A percentile compares a stretch with the other conserved stretches of the same genome.
phyloP scores from a whole-genome alignment of 192 early-diverging fungal species.

The Coemansia sp. region DNA sequence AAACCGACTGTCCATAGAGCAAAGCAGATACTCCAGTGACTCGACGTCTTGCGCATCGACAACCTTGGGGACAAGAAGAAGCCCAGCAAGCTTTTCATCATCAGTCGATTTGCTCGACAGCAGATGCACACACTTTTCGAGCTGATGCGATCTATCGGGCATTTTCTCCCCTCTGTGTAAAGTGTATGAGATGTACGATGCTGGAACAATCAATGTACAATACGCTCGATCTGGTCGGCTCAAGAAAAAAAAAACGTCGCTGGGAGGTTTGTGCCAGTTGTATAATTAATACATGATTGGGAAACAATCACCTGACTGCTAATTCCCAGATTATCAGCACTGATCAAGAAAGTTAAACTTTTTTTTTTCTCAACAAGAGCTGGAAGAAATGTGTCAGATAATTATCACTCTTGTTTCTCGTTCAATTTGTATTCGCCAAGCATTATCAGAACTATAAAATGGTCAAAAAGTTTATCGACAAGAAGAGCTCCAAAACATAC shows the following conservation, averaged over 20 bases:
- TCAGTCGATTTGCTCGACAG: slow-evolving; percentile 47
- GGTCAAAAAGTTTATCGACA: slow-evolving; percentile 81
- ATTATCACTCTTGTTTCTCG: neutral
- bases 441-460: slow-evolving; percentile 9
- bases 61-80: slow-evolving; percentile 41
- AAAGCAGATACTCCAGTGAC: slow-evolving; percentile 30
- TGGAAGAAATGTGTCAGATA: neutral
- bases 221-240: neutral
- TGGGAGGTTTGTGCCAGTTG: neutral
- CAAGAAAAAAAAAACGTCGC: neutral
- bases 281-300: neutral
- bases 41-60: slow-evolving; percentile 30
- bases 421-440: neutral
- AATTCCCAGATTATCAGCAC: neutral
- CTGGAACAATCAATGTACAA: neutral
- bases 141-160: slow-evolving; percentile 15
- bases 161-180: neutral
- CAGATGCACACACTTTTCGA: slow-evolving; percentile 37
- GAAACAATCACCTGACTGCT: neutral
- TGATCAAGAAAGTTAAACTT: neutral
- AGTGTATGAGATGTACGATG: neutral
- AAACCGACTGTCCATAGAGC: slow-evolving; percentile 35
- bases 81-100: slow-evolving; percentile 50
- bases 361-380: neutral
- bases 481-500: slow-evolving; percentile 78